A percentile compares a stretch with the other conserved stretches of the same genome.
Evolutionary conservation across 495 filamentous ascomycete genomes (phyloP).

Genomic region (Xylaria flabelliformis): DNA sequence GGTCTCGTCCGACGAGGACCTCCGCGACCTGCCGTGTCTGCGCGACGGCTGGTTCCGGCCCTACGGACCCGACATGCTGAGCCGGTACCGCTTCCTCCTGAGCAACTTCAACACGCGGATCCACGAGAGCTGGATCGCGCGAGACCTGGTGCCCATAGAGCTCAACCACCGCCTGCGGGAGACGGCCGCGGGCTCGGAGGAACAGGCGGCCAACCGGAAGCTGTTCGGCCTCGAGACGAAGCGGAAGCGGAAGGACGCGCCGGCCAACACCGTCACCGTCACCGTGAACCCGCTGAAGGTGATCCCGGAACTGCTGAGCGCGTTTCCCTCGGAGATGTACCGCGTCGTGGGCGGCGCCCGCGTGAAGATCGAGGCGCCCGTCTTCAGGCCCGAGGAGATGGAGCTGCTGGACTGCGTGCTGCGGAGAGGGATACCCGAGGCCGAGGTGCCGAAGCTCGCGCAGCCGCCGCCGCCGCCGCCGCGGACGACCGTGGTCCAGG

Average conservation of each 20-base stretch:
- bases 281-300: slow-evolving; percentile 29
- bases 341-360: slow-evolving; percentile 13
- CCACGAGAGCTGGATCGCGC: slow-evolving; percentile 25
- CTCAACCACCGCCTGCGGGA: slow-evolving; percentile 32
- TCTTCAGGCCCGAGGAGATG: slow-evolving; percentile 25
- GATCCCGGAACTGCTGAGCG: slow-evolving; percentile 27
- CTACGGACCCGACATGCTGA: slow-evolving; percentile 26
- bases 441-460: neutral
- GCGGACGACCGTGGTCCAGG: neutral
- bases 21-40: slow-evolving; percentile 22
- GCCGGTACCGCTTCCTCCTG: slow-evolving; percentile 28
- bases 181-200: neutral
- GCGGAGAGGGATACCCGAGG: slow-evolving; percentile 17
- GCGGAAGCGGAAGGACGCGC: slow-evolving; percentile 17
- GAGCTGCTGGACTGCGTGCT: slow-evolving; percentile 34
- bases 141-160: slow-evolving; percentile 30
- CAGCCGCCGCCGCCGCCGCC: neutral
- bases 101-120: slow-evolving; percentile 31
- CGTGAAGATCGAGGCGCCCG: slow-evolving; percentile 13
- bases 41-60: slow-evolving; percentile 30
- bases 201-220: slow-evolving; percentile 10
- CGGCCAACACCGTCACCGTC: slow-evolving; percentile 16
- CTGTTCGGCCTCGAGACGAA: slow-evolving; percentile 8
- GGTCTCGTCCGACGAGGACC: slow-evolving; percentile 27
- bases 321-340: slow-evolving; percentile 24